Base-by-base conservation (phyloP, 768 basidiomycete species). In the Lactarius pseudohatsudake region DNA sequence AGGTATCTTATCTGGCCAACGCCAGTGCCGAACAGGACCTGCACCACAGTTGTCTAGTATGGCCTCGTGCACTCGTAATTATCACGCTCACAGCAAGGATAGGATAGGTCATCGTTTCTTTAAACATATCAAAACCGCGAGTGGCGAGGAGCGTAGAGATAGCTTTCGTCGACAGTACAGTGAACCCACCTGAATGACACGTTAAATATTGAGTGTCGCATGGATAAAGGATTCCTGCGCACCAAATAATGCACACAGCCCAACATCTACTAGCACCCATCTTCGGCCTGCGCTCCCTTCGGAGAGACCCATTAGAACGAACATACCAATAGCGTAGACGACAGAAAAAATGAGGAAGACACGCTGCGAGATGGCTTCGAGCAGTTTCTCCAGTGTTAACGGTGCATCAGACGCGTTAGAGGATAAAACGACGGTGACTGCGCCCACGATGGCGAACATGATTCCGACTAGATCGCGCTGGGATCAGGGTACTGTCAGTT, bases 121-220 rank as follows among this genome's bases (percentile, higher is more conserved):
- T 79, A 77, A 96, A 91, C 69, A 94, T 87, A 16, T 85, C 81
- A 30, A 91, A 77, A 82, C 92, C 91, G 74, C 90, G 81, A 70
- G 86, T 79, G 34, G 92, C 92, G 57, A 98, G 78, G 26, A 99
- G 80, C 0, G 90, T 92, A 16, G 94, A 95, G 53, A 96, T 76
- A 0, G 92, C 96, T 74, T 99, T 98, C 10, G 96, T 98, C 1
- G 92, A 86, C 2, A 99, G 80, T 0, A 98, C 96, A 4, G 96
- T 96, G 76, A 94, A 98, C 3, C 92, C 94, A n/a, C 92, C 92
- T 69, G 34, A 20, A 20, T 4, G 30, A 54, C 34, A 47, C 20
- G 7, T 22, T 26, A 22, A n/a, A 28, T 38, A 36, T 13, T 30
- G 11, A 3, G 38, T 13, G 7, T 4, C 15, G 0, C 10, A 43